phyloP scores from a whole-genome alignment of 305 asterid species.

The Fraxinus sp. region DNA sequence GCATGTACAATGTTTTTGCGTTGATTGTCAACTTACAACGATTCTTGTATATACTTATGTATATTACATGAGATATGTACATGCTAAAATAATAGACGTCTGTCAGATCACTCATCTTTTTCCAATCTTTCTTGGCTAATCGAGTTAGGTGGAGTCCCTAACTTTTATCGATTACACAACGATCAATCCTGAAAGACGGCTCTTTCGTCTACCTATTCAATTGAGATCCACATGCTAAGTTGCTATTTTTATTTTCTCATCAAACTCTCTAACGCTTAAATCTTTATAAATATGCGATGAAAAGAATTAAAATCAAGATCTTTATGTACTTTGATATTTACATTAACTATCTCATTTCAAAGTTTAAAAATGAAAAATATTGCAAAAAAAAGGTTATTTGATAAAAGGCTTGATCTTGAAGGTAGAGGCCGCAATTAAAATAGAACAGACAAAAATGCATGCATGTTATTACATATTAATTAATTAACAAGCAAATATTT shows the following conservation, averaged over 20 bases:
- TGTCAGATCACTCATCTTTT: neutral
- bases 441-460: slow-evolving; percentile 7
- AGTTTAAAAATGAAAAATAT: no score
- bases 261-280: neutral
- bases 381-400: neutral
- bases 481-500: slow-evolving; percentile 16
- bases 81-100: neutral
- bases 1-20: neutral
- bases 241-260: neutral
- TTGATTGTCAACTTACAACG: neutral
- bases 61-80: neutral
- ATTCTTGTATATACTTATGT: neutral
- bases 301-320: neutral
- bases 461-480: slow-evolving; percentile 11
- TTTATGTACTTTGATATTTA: no score
- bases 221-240: neutral
- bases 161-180: neutral
- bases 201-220: neutral
- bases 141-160: neutral
- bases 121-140: neutral
- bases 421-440: slow-evolving; percentile 30
- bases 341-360: neutral
- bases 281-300: neutral
- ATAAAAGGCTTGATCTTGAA: slow-evolving; percentile 36
- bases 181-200: neutral